Evolutionary conservation across 306 rosid genomes (phyloP), one percentile per base, ranked within the genome.

Genomic region (Senna tora): DNA sequence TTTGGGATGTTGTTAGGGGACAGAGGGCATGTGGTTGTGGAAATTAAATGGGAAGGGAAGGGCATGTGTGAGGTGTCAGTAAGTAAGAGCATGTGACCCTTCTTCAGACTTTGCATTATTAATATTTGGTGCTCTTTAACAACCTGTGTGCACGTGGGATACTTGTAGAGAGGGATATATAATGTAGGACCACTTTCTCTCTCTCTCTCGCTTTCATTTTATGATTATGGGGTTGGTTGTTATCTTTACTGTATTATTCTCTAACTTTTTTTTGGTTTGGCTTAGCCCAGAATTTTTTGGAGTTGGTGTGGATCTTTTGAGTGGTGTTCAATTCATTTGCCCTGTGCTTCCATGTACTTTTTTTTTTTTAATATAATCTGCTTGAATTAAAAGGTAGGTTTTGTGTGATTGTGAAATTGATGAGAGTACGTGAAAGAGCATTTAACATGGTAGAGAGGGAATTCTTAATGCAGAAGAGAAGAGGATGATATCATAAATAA

Each of bases 61-160:
- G 84, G 91, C 98, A 88, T 88, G 96, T 87, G 93, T 84, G 72
- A 81, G 72, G 86, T 90, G 96, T 90, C 93, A 93, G 96, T 77
- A 81, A 93, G 96, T 76, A 34, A 47, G 72, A 75, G 76, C 88
- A 88, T 92, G 96, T 92, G 96, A 88, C 82, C 86, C 81, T 75
- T 73, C 81, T 75, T 73, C 71, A 82, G 80, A 77, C 80, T 85
- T 74, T 67, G 87, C 84, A 84, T 89, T 86, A 84, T 92, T 86
- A 84, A 87, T 86, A 84, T 92, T 86, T 81, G 69, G 77, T 80
- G 76, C 77, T 84, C 79, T 90, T 90, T 90, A 82, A 86, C 92
- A 86, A 90, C 84, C 94, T 86, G 86, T 88, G 39, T n/a, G 6
- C 3, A 6, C 6, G 87, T 70, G 83, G 77, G 75, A 82, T 78